Conservation (phyloP, 441 rosid genomes). For the Arabidopsis lyrata region DNA sequence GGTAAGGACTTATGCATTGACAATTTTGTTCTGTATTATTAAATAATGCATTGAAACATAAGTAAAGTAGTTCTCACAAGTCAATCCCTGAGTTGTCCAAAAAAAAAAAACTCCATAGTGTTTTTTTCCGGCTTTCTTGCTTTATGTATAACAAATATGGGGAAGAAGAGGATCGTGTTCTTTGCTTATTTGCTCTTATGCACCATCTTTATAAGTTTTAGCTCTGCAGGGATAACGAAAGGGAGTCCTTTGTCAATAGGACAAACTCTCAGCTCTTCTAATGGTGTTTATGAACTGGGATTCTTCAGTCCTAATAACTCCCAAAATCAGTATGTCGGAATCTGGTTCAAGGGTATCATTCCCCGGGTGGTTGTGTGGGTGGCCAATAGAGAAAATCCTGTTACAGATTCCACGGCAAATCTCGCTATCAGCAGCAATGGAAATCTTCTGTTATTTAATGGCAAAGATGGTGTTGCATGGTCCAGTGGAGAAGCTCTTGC, state of each 20-base stretch:
- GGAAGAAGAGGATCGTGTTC: not conserved
- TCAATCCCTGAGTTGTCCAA: too few species aligned
- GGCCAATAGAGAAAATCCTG: conserved; percentile 11
- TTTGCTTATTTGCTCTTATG: conserved; percentile 7
- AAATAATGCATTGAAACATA: too few species aligned
- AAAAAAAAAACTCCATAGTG: too few species aligned
- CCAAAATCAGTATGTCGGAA: conserved; percentile 43
- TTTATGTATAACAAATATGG: not conserved
- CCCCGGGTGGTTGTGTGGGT: conserved; percentile 2
- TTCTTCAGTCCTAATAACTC: conserved; percentile 37
- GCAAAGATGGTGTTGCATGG: conserved; percentile 25
- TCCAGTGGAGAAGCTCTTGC: conserved; percentile 15
- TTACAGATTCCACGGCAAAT: not conserved
- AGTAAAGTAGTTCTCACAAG: too few species aligned
- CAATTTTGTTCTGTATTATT: not conserved
- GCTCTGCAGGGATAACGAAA: not conserved
- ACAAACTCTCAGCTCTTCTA: conserved; percentile 45
- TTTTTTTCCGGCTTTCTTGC: too few species aligned
- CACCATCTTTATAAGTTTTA: not conserved
- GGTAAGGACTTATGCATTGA: not conserved
- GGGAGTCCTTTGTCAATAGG: conserved; percentile 17
- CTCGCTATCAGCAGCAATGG: not conserved
- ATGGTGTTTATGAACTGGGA: conserved; percentile 47
- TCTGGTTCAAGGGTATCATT: conserved; percentile 7
- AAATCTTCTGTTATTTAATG: not conserved